Evolutionary conservation across 116 monocot species (phyloP).

Genomic region (Papilionanthe hybrid): DNA sequence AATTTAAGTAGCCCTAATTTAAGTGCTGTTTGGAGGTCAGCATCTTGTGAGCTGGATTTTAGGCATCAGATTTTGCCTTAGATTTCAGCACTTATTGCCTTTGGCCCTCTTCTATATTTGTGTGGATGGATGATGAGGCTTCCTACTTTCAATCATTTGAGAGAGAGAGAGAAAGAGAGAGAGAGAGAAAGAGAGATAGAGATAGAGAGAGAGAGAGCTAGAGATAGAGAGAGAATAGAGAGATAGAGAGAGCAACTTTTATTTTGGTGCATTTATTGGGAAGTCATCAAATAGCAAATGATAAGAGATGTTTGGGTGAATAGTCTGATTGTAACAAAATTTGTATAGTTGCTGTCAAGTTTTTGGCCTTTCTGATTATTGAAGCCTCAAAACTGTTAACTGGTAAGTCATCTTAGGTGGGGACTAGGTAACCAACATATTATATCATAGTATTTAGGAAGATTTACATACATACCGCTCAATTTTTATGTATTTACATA

Average conservation of each 20-base stretch:
- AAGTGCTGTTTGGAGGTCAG: background rate
- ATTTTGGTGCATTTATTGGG: background rate
- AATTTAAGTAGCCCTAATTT: background rate
- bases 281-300: background rate
- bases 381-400: no score
- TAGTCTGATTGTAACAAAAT: no score
- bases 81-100: slow-evolving; percentile 4
- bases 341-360: no score
- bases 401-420: no score
- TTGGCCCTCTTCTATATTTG: background rate
- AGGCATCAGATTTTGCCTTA: background rate
- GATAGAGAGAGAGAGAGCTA: background rate
- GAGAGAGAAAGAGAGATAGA: background rate
- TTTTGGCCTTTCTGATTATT: no score
- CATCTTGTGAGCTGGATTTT: slow-evolving; percentile 7
- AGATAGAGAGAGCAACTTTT: background rate
- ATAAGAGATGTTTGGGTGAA: no score
- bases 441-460: no score
- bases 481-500: no score
- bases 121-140: background rate
- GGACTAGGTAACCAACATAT: no score
- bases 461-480: no score
- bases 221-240: background rate
- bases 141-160: slow-evolving; percentile 5
- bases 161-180: background rate